phyloP scores from a whole-genome alignment of 2,329 filamentous ascomycete genomes.

The Colletotrichum endophyticum region DNA sequence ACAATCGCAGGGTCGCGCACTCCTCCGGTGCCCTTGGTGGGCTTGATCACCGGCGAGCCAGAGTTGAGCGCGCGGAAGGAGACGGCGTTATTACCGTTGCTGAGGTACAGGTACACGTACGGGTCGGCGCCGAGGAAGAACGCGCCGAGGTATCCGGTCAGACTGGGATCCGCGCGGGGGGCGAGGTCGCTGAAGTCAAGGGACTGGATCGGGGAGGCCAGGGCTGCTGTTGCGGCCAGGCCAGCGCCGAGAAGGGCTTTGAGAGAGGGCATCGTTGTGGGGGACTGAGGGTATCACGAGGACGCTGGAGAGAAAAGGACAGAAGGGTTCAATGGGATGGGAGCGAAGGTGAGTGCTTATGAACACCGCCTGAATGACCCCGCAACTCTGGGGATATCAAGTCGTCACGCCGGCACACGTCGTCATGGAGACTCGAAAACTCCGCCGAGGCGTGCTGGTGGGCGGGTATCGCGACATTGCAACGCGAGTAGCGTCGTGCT shows the following conservation, averaged over 20 bases:
- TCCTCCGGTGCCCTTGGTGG: conserved; percentile 55
- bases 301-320: neutral
- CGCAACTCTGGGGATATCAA: neutral
- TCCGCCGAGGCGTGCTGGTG: neutral
- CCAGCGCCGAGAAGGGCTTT: neutral
- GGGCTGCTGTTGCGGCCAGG: neutral
- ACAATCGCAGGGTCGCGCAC: conserved; percentile 58
- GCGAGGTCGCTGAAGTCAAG: conserved; percentile 29
- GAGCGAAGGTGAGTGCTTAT: neutral
- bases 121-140: conserved; percentile 61
- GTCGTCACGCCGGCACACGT: neutral
- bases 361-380: neutral
- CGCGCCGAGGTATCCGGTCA: conserved; percentile 57
- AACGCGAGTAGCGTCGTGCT: neutral
- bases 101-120: conserved; percentile 58
- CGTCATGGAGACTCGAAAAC: neutral
- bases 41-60: conserved; percentile 51
- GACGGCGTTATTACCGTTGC: conserved; percentile 54
- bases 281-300: neutral
- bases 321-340: neutral
- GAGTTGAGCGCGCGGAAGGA: conserved; percentile 54
- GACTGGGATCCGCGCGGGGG: conserved; percentile 38
- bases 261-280: neutral
- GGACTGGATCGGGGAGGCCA: conserved; percentile 11
- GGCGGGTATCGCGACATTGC: neutral